These are phyloP conservation scores for Paramyrothecium roridum DNA, from an alignment of 2,329 filamentous ascomycete genomes.

Conservation along the genomic window DNA sequence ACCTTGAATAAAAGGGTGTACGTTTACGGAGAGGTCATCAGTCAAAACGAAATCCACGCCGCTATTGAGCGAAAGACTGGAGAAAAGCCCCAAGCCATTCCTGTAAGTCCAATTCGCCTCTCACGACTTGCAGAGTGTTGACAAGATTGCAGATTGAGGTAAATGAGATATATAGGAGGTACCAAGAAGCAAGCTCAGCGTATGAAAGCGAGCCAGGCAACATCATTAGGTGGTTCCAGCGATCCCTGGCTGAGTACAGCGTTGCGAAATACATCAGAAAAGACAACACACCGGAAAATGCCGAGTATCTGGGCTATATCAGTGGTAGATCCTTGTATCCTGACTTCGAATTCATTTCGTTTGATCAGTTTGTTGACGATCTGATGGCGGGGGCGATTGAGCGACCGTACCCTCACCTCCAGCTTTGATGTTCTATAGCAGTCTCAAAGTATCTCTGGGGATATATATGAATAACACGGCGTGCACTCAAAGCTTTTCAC, in stretches of 20 bases:
- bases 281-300: background rate
- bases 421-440: no score
- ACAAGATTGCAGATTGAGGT: background rate
- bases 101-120: background rate
- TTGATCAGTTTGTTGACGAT: background rate
- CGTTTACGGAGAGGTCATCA: background rate
- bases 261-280: background rate
- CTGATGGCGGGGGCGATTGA: background rate
- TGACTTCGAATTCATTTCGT: background rate
- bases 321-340: background rate
- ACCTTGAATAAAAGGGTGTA: background rate
- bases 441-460: no score
- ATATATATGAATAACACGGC: no score
- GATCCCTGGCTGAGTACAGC: background rate
- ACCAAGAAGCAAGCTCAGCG: background rate
- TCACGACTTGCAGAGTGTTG: background rate
- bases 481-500: no score
- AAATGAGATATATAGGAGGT: background rate
- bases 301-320: background rate
- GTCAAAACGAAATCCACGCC: background rate
- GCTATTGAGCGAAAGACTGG: background rate
- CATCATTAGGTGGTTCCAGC: background rate
- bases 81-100: background rate
- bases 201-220: background rate
- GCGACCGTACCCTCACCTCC: background rate